A percentile compares a stretch with the other conserved stretches of the same genome.
Conservation (phyloP, 805 yeast species). For the Cyberlindnera misumaiensis region DNA sequence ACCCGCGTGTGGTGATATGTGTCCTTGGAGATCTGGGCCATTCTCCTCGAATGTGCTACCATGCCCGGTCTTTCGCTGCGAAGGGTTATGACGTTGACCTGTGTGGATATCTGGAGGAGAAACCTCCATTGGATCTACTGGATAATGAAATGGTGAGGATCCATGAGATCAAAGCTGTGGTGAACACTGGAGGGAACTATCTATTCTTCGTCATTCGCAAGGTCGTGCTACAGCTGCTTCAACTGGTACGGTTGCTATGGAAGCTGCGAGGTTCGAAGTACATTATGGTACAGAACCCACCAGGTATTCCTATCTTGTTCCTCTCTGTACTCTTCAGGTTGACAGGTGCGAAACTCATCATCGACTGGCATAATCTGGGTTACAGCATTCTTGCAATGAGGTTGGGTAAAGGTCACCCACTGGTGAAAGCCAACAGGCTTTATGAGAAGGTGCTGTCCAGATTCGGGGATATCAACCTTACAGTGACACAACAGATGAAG, state of each 20-base stretch:
- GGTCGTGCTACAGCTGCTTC: conserved; percentile 47
- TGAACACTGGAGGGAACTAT: conserved; percentile 40
- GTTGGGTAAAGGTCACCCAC: conserved; percentile 43
- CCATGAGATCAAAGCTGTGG: conserved; percentile 38
- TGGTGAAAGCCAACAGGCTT: conserved; percentile 50
- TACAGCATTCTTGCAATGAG: conserved; percentile 72
- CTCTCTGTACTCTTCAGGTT: conserved; percentile 50
- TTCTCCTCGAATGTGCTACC: conserved; percentile 92
- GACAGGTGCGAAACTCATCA: conserved; percentile 54
- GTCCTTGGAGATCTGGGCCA: conserved; percentile 93
- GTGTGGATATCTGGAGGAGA: conserved; percentile 72
- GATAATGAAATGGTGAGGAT: conserved; percentile 48
- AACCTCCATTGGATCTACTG: conserved; percentile 42
- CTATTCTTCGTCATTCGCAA: conserved; percentile 51
- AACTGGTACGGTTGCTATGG: conserved; percentile 43
- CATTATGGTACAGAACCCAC: conserved; percentile 85
- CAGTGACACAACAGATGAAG: conserved; percentile 77
- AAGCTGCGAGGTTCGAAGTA: conserved; percentile 55
- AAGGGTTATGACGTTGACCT: conserved; percentile 70
- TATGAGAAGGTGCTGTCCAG: conserved; percentile 62
- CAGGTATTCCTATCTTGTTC: conserved; percentile 76
- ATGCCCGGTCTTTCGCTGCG: conserved; percentile 68
- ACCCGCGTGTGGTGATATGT: conserved; percentile 60
- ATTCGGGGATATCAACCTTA: conserved; percentile 63
- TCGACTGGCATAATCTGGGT: conserved; percentile 97